Evolutionary conservation across 345 rosid species (phyloP).

Genomic region (Camelina sativa): DNA sequence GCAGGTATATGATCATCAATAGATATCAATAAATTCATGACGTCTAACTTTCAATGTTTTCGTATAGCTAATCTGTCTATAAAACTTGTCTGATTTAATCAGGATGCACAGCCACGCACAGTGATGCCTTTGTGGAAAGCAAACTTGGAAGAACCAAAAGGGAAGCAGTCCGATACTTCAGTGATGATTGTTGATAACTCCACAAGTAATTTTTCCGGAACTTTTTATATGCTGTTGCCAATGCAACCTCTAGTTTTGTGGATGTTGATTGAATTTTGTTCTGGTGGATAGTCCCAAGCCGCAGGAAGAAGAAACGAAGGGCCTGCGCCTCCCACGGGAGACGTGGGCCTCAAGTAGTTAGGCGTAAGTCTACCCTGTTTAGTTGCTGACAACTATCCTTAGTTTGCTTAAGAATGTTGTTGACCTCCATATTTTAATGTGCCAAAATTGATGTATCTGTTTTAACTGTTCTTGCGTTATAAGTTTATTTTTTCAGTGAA

Average conservation of each 20-base stretch:
- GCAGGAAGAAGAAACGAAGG: slow-evolving; percentile 74
- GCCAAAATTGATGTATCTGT: slow-evolving; percentile 19
- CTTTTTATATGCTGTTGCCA: slow-evolving; percentile 33
- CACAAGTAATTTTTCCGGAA: slow-evolving; percentile 62
- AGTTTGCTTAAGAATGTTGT: slow-evolving; percentile 5
- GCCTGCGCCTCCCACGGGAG: slow-evolving; percentile 54
- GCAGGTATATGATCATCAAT: slow-evolving; percentile 57
- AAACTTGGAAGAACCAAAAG: slow-evolving; percentile 79
- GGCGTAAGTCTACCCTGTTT: slow-evolving; percentile 68
- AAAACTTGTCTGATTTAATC: slow-evolving; percentile 38
- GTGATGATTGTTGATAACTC: slow-evolving; percentile 72
- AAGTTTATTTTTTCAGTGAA: neutral
- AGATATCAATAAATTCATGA: neutral
- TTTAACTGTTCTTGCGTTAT: slow-evolving; percentile 9
- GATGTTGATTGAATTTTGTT: slow-evolving; percentile 56
- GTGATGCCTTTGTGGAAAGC: slow-evolving; percentile 87
- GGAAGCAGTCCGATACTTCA: slow-evolving; percentile 72
- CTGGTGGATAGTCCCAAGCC: slow-evolving; percentile 74
- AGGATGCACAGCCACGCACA: slow-evolving; percentile 89
- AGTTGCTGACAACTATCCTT: slow-evolving; percentile 35
- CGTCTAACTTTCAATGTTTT: neutral
- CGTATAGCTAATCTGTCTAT: neutral
- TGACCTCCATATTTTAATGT: neutral
- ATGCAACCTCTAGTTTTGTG: slow-evolving; percentile 29
- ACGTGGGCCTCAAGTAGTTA: slow-evolving; percentile 65